phyloP scores from a whole-genome alignment of 2,329 filamentous ascomycete species.

The Alternaria conjuncta region DNA sequence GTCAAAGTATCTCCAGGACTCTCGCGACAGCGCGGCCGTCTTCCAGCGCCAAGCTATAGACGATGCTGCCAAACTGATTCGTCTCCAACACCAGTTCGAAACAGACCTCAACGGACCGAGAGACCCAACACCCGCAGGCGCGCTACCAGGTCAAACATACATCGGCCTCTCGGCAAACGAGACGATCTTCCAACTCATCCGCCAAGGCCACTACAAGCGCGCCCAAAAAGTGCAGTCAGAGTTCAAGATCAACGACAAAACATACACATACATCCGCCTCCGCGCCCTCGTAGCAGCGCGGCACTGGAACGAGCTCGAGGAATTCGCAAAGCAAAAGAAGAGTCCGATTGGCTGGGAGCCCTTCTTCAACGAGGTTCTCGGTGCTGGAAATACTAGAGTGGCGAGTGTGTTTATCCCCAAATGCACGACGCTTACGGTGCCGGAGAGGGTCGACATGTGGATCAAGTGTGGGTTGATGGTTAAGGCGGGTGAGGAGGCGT shows the following conservation, averaged over 20 bases:
- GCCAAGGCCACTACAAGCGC: conserved; percentile 79
- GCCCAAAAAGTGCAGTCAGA: conserved; percentile 88
- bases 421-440: conserved; percentile 72
- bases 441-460: conserved; percentile 87
- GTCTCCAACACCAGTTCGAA: conserved; percentile 86
- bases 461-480: conserved; percentile 90
- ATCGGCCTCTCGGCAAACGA: conserved; percentile 87
- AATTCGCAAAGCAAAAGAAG: conserved; percentile 77
- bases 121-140: conserved; percentile 48
- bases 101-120: conserved; percentile 70
- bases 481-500: conserved; percentile 90
- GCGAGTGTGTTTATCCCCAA: conserved; percentile 87
- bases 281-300: conserved; percentile 87
- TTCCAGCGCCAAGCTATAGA: conserved; percentile 78
- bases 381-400: conserved; percentile 87
- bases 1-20: conserved; percentile 80
- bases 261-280: conserved; percentile 84
- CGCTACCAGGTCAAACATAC: conserved; percentile 59
- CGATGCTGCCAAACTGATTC: conserved; percentile 79
- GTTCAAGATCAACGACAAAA: conserved; percentile 91
- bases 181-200: conserved; percentile 87
- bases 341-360: conserved; percentile 98
- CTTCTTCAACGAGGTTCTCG: conserved; percentile 88
- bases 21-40: conserved; percentile 73
- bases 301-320: conserved; percentile 92